Conservation (phyloP, 2,329 filamentous ascomycete genomes). For the Aspergillus cejpii region DNA sequence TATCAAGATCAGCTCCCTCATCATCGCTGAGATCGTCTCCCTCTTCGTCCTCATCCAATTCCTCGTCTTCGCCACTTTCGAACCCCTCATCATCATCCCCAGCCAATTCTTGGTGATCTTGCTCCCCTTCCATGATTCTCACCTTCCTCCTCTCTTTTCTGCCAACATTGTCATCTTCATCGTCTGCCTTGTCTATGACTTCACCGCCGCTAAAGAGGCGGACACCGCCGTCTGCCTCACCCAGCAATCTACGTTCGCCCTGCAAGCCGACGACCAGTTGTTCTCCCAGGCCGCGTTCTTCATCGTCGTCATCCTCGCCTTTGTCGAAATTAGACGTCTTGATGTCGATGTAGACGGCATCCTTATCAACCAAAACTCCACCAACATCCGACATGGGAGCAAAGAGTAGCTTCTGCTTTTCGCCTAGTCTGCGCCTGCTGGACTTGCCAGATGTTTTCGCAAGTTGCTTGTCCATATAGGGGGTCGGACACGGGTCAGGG, state of each 20-base stretch:
- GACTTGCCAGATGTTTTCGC: conserved; percentile 80
- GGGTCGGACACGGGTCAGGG: conserved; percentile 92
- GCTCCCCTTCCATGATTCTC: conserved; percentile 45
- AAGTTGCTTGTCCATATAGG: conserved; percentile 77
- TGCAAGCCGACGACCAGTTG: conserved; percentile 90
- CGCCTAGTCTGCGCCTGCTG: conserved; percentile 71
- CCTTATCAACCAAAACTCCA: conserved; percentile 90
- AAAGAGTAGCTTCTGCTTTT: conserved; percentile 94
- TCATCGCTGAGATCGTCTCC: conserved; percentile 33
- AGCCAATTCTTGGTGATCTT: conserved; percentile 49
- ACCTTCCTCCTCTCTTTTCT: conserved; percentile 50
- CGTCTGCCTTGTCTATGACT: conserved; percentile 52
- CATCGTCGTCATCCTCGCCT: conserved; percentile 53
- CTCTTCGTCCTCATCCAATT: conserved; percentile 45
- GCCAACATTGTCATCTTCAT: conserved; percentile 53
- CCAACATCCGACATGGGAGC: conserved; percentile 98
- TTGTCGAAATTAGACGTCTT: conserved; percentile 65
- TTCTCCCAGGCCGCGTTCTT: conserved; percentile 84
- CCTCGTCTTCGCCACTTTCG: conserved; percentile 48
- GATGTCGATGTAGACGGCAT: conserved; percentile 83
- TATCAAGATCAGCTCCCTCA: conserved; percentile 30
- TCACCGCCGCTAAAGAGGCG: conserved; percentile 77
- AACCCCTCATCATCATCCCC: conserved; percentile 51
- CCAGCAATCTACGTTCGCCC: conserved; percentile 70
- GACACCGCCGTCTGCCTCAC: conserved; percentile 73